Base-by-base conservation (phyloP, 345 rosid species). In the Citrus trifoliata region DNA sequence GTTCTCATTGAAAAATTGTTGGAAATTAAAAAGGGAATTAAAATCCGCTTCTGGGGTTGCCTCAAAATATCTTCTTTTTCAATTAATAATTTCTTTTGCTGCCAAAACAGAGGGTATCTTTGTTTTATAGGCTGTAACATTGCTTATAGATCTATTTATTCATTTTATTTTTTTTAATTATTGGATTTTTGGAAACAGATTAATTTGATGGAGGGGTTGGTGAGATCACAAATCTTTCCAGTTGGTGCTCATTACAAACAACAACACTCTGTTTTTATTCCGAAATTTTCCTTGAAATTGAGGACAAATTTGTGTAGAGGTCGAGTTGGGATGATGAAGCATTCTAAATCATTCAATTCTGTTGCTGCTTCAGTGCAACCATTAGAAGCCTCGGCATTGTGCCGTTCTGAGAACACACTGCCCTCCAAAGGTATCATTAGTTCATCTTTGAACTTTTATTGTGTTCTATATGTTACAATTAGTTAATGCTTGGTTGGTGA, bases 161-260 rank as follows among this genome's bases (percentile, higher is more conserved):
- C 18, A 19, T 48, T 53, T 0, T 48, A 16, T 33, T 60, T 16
- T 13, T 55, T 32, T 67, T 60, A 5, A 7, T 62, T 73, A 72
- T 62, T 79, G 74, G 64, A 74, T 62, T 78, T 48, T 75, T 75
- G 62, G 64, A 77, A 80, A 77, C 83, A 83, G 81, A 76, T 77
- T 77, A 70, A 40, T 80, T 86, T 83, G 46, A 91, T 94, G 97
- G 97, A 94, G 77, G 89, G 87, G 24, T 81, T 94, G 83, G 63
- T 68, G 73, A 80, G 81, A 78, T 83, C 86, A 10, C 86, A 78
- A 73, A 77, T 82, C 71, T 76, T 77, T 63, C 90, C 88, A 9
- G 21, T 84, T 78, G 84, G 56, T 63, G 74, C 80, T 80, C 65
- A 60, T 28, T 79, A 76, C 76, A 88, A 79, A 62, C 83, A 56